Conservation (phyloP, 768 basidiomycete species). For the Auricularia heimuer region DNA sequence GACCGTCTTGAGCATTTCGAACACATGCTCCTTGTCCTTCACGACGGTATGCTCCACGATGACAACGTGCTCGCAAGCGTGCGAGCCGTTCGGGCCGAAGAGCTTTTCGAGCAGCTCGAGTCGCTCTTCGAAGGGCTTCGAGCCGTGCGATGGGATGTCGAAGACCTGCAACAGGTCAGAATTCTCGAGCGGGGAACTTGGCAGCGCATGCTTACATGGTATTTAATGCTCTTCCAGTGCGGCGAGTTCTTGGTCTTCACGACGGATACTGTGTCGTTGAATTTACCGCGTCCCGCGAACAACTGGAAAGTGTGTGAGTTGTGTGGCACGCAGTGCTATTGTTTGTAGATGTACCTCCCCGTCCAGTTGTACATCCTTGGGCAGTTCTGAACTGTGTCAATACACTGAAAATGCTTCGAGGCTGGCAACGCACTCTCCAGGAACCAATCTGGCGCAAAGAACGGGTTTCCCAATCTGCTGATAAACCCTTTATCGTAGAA, state of each 20-base stretch:
- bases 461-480: constrained; percentile 49
- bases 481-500: constrained; percentile 43
- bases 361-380: constrained; percentile 45
- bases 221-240: constrained; percentile 45
- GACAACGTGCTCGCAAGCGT: constrained; percentile 25
- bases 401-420: not conserved
- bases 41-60: constrained; percentile 42
- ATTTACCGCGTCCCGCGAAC: constrained; percentile 46
- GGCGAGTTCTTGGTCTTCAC: constrained; percentile 49
- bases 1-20: constrained; percentile 43
- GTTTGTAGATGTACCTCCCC: constrained; percentile 27
- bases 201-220: constrained; percentile 30
- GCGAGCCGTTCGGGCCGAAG: constrained; percentile 38
- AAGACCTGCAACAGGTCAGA: constrained; percentile 32
- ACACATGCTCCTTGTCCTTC: constrained; percentile 38
- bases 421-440: constrained; percentile 34
- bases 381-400: constrained; percentile 32
- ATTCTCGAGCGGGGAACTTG: not conserved
- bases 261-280: constrained; percentile 49
- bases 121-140: constrained; percentile 43
- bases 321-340: not conserved
- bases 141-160: constrained; percentile 42
- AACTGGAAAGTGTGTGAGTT: constrained; percentile 18
- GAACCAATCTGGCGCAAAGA: constrained; percentile 49
- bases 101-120: constrained; percentile 25